These are phyloP conservation scores for Talaromyces pinophilus DNA, from an alignment of 2,329 filamentous ascomycete species.

Conservation along the genomic window DNA sequence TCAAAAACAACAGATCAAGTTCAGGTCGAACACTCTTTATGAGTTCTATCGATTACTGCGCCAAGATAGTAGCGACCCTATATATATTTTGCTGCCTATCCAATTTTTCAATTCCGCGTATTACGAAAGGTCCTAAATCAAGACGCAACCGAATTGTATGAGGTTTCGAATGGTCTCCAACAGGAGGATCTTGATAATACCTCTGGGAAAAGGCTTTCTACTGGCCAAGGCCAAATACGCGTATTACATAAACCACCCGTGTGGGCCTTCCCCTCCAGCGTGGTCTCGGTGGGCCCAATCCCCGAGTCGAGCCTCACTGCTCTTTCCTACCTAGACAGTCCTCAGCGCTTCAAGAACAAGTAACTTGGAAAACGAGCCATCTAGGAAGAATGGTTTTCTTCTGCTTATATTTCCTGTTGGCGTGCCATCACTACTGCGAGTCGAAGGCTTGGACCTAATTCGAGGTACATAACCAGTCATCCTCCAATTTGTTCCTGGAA, in stretches of 20 bases:
- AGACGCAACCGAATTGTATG: not conserved
- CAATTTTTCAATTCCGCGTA: not conserved
- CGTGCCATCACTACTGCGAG: no score
- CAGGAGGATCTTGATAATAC: not conserved
- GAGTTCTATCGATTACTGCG: not conserved
- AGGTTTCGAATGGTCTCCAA: not conserved
- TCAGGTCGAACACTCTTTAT: not conserved
- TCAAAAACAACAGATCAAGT: not conserved
- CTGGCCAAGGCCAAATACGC: conserved; percentile 3
- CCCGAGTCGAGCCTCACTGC: not conserved
- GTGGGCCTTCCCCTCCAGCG: not conserved
- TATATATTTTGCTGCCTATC: not conserved
- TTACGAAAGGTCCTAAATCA: not conserved
- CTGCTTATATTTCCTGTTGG: no score
- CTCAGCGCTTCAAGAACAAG: not conserved
- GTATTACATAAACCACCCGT: conserved; percentile 12
- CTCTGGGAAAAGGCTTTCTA: not conserved
- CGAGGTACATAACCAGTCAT: not conserved
- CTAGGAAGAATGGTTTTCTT: not conserved
- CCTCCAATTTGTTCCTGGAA: not conserved
- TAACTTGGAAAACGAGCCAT: not conserved
- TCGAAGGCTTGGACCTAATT: not conserved
- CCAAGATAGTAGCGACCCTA: not conserved
- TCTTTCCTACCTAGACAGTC: not conserved
- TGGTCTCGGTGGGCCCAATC: not conserved